Percentiles rank a stretch among this genome's conserved stretches.
These are phyloP conservation scores for Venturia aucupariae DNA, from an alignment of 2,329 filamentous ascomycete genomes.

Conservation along the genomic window DNA sequence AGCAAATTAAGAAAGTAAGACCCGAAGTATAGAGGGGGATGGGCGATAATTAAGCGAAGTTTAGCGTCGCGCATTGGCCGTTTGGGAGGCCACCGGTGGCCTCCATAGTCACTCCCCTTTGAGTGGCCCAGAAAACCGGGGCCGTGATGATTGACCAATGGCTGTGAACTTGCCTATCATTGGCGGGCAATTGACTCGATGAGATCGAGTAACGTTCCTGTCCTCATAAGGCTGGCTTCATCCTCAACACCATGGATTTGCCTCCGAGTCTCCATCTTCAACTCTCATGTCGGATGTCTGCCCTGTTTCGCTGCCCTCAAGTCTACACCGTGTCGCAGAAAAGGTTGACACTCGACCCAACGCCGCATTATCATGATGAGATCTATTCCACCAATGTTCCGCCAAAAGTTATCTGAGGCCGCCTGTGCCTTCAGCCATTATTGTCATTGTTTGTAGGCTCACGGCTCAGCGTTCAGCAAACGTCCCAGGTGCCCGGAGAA, in stretches of 20 bases:
- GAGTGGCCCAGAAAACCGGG: background rate
- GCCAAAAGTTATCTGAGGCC: too few species aligned
- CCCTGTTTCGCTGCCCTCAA: background rate
- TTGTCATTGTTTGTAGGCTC: too few species aligned
- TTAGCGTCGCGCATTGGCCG: too few species aligned
- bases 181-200: background rate
- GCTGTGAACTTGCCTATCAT: background rate
- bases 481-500: background rate
- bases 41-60: too few species aligned
- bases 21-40: too few species aligned
- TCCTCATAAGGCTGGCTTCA: background rate
- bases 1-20: too few species aligned
- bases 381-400: background rate
- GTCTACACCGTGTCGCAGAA: background rate
- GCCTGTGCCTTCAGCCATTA: too few species aligned
- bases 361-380: background rate
- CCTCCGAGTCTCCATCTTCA: background rate
- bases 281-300: background rate
- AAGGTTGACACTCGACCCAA: background rate
- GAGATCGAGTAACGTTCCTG: background rate
- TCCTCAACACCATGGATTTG: slow-evolving; percentile 12
- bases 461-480: background rate
- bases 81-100: too few species aligned
- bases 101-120: too few species aligned
- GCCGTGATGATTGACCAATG: background rate